Conservation (phyloP, 148 eudicot genomes). For the Rhododendron williamsianum region DNA sequence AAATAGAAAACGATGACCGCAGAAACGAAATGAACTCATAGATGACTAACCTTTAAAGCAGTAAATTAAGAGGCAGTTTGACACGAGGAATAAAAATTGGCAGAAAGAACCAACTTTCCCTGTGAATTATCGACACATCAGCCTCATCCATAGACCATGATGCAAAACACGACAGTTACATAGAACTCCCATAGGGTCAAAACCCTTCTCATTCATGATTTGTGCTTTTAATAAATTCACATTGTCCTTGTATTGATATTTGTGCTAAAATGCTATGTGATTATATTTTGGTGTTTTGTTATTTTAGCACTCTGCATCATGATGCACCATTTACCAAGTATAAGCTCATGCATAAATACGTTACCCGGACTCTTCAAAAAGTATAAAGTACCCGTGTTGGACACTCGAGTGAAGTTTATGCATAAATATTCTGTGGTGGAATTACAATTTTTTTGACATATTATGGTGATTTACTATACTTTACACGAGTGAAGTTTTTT, state of each 20-base stretch:
- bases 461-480: neutral
- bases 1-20: neutral
- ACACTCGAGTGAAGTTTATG: neutral
- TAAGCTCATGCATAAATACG: neutral
- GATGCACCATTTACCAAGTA: neutral
- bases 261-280: neutral
- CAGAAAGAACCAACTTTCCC: neutral
- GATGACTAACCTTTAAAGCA: neutral
- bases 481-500: neutral
- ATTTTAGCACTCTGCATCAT: neutral
- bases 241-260: neutral
- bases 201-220: neutral
- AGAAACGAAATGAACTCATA: neutral
- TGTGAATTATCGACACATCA: neutral
- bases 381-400: neutral
- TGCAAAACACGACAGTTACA: neutral
- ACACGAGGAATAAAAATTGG: neutral
- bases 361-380: neutral
- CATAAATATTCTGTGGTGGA: neutral
- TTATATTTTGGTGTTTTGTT: neutral
- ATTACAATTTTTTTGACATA: neutral
- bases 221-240: neutral
- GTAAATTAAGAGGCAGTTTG: neutral
- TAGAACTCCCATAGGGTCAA: neutral
- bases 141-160: neutral